Percentiles rank a stretch among this genome's conserved stretches.
phyloP scores from a whole-genome alignment of 345 rosid genomes.

The Leavenworthia alabamica region DNA sequence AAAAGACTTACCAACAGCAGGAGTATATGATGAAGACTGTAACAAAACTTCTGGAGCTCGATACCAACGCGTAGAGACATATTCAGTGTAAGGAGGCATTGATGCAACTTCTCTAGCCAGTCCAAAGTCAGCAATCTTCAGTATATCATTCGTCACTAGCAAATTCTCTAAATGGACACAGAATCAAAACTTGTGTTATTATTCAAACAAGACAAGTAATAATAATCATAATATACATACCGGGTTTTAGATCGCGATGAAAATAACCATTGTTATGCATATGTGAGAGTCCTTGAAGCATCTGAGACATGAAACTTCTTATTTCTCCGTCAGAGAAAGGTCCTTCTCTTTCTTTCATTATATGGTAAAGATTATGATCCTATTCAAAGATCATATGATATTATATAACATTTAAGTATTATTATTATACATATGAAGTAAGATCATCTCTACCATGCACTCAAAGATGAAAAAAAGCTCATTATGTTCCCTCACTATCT shows the following conservation, averaged over 20 bases:
- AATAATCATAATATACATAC: constrained; percentile 26
- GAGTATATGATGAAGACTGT: constrained; percentile 76
- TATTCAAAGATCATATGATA: no score
- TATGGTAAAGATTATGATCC: constrained; percentile 80
- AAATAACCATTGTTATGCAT: constrained; percentile 86
- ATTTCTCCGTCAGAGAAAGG: constrained; percentile 79
- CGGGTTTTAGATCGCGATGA: constrained; percentile 92
- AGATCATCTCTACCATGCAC: constrained; percentile 64
- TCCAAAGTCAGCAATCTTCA: constrained; percentile 96
- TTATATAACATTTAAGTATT: no score
- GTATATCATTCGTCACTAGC: constrained; percentile 71
- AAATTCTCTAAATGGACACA: constrained; percentile 51
- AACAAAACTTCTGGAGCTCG: constrained; percentile 94
- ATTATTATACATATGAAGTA: no score
- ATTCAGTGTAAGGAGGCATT: constrained; percentile 90
- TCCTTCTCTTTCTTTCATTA: constrained; percentile 61
- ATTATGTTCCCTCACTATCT: constrained; percentile 79
- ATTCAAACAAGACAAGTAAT: constrained; percentile 3
- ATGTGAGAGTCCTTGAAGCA: constrained; percentile 82
- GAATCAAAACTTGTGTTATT: not conserved
- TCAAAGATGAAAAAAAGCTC: constrained; percentile 90
- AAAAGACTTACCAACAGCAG: constrained; percentile 59
- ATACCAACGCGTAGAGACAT: constrained; percentile 96
- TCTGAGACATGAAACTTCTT: constrained; percentile 62
- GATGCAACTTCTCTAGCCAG: constrained; percentile 91